A percentile compares a stretch with the other conserved stretches of the same genome.
Conservation (phyloP, 148 eudicot species). For the Persicaria maculosa region DNA sequence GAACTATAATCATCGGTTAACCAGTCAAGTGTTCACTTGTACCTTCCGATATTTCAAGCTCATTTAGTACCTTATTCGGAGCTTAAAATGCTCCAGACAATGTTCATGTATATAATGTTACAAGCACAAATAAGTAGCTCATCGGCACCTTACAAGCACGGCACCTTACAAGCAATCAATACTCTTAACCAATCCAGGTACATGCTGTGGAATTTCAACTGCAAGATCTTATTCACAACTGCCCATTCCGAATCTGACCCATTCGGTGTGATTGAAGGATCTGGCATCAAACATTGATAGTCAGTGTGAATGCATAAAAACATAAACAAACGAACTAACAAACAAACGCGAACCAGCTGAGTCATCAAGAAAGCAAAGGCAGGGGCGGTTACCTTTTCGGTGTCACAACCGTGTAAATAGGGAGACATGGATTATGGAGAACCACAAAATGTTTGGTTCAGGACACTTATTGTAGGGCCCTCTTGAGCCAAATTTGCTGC, state of each 20-base stretch:
- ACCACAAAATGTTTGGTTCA: background rate
- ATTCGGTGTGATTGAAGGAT: too few relatives aligned
- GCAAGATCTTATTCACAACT: too few relatives aligned
- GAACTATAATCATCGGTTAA: background rate
- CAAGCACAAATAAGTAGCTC: too few relatives aligned
- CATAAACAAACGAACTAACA: background rate
- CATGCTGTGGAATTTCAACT: too few relatives aligned
- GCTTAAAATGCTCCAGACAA: background rate
- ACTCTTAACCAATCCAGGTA: too few relatives aligned
- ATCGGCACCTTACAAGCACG: too few relatives aligned
- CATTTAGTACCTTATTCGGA: background rate
- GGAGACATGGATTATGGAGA: conserved; percentile 8
- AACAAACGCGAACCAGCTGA: background rate
- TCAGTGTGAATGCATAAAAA: background rate
- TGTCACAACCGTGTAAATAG: background rate
- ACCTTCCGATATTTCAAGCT: background rate
- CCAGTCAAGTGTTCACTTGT: background rate
- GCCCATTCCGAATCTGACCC: too few relatives aligned
- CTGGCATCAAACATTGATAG: background rate
- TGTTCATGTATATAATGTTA: background rate
- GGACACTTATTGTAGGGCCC: background rate
- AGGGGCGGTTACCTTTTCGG: background rate
- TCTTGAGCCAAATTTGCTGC: background rate
- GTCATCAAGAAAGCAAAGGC: background rate
- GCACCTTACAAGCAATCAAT: too few relatives aligned